A percentile compares a stretch with the other conserved stretches of the same genome.
phyloP scores from a whole-genome alignment of 1,139 yeast genomes.

The Arxiozyma telluris region DNA sequence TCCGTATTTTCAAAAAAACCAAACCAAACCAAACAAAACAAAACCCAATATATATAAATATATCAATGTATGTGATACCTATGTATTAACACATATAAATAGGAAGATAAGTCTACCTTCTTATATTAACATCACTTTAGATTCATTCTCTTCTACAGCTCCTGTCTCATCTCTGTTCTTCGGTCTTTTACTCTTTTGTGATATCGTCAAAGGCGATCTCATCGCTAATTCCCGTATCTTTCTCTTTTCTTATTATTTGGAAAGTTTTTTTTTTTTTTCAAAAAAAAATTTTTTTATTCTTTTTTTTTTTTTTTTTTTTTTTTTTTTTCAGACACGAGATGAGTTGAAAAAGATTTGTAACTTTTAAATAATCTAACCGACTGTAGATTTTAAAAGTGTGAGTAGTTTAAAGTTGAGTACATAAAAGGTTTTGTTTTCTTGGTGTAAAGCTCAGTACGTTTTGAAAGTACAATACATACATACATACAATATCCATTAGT shows the following conservation, averaged over 20 bases:
- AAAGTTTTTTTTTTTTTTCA: not conserved
- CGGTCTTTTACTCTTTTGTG: not conserved
- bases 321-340: not conserved
- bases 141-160: too few species aligned
- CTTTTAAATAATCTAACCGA: not conserved
- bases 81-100: too few species aligned
- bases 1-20: too few species aligned
- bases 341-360: not conserved
- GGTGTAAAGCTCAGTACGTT: too few species aligned
- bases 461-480: too few species aligned
- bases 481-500: too few species aligned
- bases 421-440: too few species aligned
- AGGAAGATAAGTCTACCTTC: too few species aligned
- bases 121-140: too few species aligned
- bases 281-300: not conserved
- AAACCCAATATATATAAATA: too few species aligned
- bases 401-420: not conserved
- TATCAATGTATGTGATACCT: too few species aligned
- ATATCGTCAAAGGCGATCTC: conserved; percentile 1
- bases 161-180: not conserved
- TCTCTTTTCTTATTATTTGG: not conserved
- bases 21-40: too few species aligned
- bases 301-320: not conserved
- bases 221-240: not conserved
- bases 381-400: not conserved